These are phyloP conservation scores for Cnidoscolus chayamansa DNA, from an alignment of 441 rosid genomes.

Conservation along the genomic window DNA sequence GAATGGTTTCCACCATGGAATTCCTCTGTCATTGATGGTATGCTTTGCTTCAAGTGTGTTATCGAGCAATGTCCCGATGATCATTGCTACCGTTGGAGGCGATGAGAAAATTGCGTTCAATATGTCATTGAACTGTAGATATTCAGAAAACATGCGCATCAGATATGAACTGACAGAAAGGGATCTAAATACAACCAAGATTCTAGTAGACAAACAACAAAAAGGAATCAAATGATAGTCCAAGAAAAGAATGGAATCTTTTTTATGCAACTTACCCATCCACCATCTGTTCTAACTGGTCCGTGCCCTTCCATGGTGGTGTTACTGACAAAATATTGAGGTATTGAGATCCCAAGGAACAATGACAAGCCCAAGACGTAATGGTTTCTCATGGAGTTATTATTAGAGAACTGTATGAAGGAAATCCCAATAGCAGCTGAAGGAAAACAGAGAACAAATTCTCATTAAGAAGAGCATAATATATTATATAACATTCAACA, in stretches of 20 bases:
- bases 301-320: slow-evolving; percentile 57
- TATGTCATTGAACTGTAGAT: slow-evolving; percentile 81
- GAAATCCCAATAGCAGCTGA: slow-evolving; percentile 84
- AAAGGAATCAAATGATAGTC: not conserved
- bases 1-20: slow-evolving; percentile 90
- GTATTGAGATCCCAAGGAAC: slow-evolving; percentile 78
- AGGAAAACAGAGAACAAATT: not conserved
- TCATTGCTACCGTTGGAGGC: slow-evolving; percentile 67
- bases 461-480: slow-evolving; percentile 1
- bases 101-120: slow-evolving; percentile 85
- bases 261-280: slow-evolving; percentile 65
- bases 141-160: slow-evolving; percentile 3
- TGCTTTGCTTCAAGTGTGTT: slow-evolving; percentile 62
- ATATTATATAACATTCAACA: not conserved
- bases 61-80: slow-evolving; percentile 63
- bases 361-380: slow-evolving; percentile 76
- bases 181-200: not conserved
- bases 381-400: slow-evolving; percentile 80
- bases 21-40: slow-evolving; percentile 52
- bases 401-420: slow-evolving; percentile 75
- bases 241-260: not conserved
- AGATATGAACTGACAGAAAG: not conserved
- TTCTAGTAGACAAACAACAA: not conserved
- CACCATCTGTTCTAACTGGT: slow-evolving; percentile 66
- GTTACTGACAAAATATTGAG: slow-evolving; percentile 63